Conservation (phyloP, 192 early-diverging fungal genomes). For the Coemansia furcata region DNA sequence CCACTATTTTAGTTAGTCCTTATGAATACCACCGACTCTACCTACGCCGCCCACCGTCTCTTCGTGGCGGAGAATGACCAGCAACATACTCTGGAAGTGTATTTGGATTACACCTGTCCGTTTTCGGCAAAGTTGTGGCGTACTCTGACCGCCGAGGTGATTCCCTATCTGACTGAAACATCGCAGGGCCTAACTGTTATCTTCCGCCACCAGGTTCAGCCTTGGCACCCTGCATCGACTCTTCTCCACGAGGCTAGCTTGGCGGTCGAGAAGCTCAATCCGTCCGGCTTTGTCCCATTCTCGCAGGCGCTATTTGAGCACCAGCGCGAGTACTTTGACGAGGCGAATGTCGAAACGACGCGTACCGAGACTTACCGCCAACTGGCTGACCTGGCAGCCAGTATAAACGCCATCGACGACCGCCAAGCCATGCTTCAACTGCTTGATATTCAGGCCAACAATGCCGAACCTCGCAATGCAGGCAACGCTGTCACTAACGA, state of each 20-base stretch:
- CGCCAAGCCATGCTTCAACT: constrained; percentile 48
- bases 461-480: constrained; percentile 48
- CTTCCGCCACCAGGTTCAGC: constrained; percentile 82
- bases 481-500: constrained; percentile 71
- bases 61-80: background rate
- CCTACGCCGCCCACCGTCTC: constrained; percentile 34
- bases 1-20: background rate
- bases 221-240: constrained; percentile 78
- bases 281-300: constrained; percentile 55
- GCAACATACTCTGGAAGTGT: constrained; percentile 44
- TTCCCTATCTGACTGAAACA: constrained; percentile 53
- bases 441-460: constrained; percentile 40
- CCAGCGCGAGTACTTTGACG: constrained; percentile 66
- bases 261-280: constrained; percentile 63
- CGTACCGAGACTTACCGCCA: constrained; percentile 56
- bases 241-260: constrained; percentile 74
- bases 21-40: constrained; percentile 23
- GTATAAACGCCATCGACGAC: constrained; percentile 53
- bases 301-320: constrained; percentile 58
- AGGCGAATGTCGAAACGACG: constrained; percentile 56
- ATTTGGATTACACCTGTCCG: constrained; percentile 57
- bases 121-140: constrained; percentile 65
- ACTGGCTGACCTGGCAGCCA: constrained; percentile 53
- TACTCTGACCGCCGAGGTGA: constrained; percentile 52
- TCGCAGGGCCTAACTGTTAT: constrained; percentile 58